Evolutionary conservation across 208 protist species (phyloP).

Genomic region (Trypanosoma congolense): DNA sequence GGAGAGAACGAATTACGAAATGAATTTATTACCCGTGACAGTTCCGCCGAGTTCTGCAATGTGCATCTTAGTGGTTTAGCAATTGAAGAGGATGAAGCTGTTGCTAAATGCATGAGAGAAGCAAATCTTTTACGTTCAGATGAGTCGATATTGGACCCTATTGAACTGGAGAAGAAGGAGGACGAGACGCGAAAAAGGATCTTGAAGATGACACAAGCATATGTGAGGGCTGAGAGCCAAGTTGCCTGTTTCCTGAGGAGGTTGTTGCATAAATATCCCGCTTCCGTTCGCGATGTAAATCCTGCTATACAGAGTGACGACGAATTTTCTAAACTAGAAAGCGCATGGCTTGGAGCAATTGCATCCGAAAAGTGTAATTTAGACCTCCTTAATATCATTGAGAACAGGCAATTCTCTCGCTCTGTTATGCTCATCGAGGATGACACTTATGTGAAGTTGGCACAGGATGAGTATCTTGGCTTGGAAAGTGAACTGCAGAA

Average conservation of each 20-base stretch:
- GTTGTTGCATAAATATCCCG: constrained; percentile 35
- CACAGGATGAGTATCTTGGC: constrained; percentile 35
- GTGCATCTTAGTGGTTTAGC: no score
- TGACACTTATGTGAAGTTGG: constrained; percentile 42
- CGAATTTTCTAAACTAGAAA: constrained; percentile 31
- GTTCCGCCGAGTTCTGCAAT: no score
- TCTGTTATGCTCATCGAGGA: constrained; percentile 45
- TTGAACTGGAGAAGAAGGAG: constrained; percentile 25
- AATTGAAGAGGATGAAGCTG: background rate
- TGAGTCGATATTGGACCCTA: constrained; percentile 18
- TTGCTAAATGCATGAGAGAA: background rate
- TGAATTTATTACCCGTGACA: no score
- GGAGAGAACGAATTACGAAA: no score
- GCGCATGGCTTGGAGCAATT: constrained; percentile 31
- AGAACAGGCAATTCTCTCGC: constrained; percentile 39
- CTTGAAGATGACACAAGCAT: constrained; percentile 25
- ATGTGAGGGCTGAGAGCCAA: constrained; percentile 28
- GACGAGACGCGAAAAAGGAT: constrained; percentile 28
- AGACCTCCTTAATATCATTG: constrained; percentile 15
- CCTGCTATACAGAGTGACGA: constrained; percentile 45
- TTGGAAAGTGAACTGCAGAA: constrained; percentile 43
- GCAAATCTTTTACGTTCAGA: background rate
- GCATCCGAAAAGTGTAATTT: constrained; percentile 20
- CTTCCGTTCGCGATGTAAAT: constrained; percentile 57
- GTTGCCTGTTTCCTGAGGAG: constrained; percentile 26